Evolutionary conservation across 805 yeast species (phyloP).

Genomic region (Torulaspora indica): DNA sequence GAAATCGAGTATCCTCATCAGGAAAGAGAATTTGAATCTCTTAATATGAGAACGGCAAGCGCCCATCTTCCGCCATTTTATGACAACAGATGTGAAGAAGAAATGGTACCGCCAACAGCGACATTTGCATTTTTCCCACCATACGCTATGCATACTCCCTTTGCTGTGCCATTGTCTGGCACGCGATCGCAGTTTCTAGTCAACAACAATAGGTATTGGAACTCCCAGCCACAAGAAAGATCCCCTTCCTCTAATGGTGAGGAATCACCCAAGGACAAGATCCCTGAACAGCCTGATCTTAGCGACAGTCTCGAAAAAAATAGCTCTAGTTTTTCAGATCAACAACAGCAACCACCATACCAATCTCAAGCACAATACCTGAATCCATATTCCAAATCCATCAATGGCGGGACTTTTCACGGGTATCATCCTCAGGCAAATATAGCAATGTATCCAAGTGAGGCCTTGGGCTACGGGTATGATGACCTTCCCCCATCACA

Average conservation of each 20-base stretch:
- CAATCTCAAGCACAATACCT: constrained; percentile 8
- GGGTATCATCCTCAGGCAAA: constrained; percentile 11
- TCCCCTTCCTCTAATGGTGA: constrained; percentile 11
- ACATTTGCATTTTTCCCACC: constrained; percentile 14
- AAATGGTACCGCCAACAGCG: constrained; percentile 17
- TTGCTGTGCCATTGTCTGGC: constrained; percentile 22
- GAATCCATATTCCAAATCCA: constrained; percentile 13
- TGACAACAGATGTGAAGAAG: constrained; percentile 15
- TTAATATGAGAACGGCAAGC: constrained; percentile 7
- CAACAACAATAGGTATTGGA: constrained; percentile 27
- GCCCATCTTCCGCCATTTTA: constrained; percentile 11
- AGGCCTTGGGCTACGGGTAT: constrained; percentile 11
- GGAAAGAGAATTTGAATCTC: constrained; percentile 14
- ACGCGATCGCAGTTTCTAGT: constrained; percentile 24
- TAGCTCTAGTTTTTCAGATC: constrained; percentile 7
- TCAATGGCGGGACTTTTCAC: constrained; percentile 9
- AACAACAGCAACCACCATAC: constrained; percentile 8
- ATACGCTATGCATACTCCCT: constrained; percentile 16
- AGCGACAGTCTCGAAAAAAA: constrained; percentile 3
- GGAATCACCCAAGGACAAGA: constrained; percentile 10
- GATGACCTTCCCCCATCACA: constrained; percentile 18
- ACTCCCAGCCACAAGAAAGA: constrained; percentile 13
- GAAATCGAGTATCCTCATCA: constrained; percentile 37
- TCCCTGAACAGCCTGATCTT: constrained; percentile 8
- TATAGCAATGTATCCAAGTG: constrained; percentile 5